Evolutionary conservation across 2,329 filamentous ascomycete species (phyloP).

Genomic region (Coniochaeta hoffmannii): DNA sequence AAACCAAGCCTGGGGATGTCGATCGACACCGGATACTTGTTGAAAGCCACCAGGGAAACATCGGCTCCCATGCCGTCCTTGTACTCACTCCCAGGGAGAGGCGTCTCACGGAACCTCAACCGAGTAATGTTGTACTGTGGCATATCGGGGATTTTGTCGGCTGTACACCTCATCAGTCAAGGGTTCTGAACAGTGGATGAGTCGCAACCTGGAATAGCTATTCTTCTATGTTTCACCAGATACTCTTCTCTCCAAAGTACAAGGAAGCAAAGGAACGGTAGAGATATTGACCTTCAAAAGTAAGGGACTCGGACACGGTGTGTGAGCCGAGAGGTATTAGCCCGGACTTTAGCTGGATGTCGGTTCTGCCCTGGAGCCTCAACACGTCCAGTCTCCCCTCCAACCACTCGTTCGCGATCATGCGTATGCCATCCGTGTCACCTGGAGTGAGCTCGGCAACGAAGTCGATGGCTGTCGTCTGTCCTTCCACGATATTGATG

Average conservation of each 20-base stretch:
- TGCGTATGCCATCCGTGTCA: conserved; percentile 67
- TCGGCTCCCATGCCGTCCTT: conserved; percentile 68
- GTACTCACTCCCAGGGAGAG: conserved; percentile 33
- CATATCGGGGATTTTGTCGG: conserved; percentile 64
- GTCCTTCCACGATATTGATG: conserved; percentile 70
- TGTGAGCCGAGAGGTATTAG: conserved; percentile 74
- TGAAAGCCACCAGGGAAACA: conserved; percentile 63
- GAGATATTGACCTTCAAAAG: conserved; percentile 77
- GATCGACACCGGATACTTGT: conserved; percentile 72
- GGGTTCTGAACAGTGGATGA: conserved; percentile 6
- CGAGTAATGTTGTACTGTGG: conserved; percentile 77
- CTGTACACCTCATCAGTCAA: conserved; percentile 39
- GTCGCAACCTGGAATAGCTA: background rate
- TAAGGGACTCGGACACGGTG: conserved; percentile 62
- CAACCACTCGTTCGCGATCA: conserved; percentile 82
- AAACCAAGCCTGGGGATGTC: conserved; percentile 75
- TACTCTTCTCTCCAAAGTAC: conserved; percentile 53
- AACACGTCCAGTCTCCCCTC: conserved; percentile 67
- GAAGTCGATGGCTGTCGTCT: conserved; percentile 72
- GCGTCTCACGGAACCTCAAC: conserved; percentile 72
- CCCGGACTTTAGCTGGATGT: conserved; percentile 70
- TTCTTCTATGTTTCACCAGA: conserved; percentile 19
- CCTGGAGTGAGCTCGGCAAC: conserved; percentile 70
- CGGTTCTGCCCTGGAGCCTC: conserved; percentile 64
- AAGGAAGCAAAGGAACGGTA: conserved; percentile 54